Base-by-base conservation (phyloP, 192 early-diverging fungal species). In the Coemansia sp. region DNA sequence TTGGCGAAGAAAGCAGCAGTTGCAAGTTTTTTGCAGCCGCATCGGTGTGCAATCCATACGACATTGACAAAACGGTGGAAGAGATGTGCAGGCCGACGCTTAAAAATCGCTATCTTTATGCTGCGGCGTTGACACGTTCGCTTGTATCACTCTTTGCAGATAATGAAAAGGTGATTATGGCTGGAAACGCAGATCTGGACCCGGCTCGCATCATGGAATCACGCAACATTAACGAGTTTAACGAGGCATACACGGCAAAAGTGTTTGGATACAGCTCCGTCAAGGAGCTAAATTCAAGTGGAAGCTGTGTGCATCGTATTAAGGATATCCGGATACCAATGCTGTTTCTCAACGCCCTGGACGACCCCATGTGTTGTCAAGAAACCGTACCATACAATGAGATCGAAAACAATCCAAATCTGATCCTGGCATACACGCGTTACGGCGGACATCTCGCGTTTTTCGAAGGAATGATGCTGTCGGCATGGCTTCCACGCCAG, bases 371-470 rank as follows among this genome's bases (percentile, higher is more conserved):
- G 77, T 88, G 89, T 43, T 74, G 76, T 20, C 44, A 44, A 7
- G 82, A 90, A 62, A 86, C 86, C 7, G 86, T 95, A 9, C 97
- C 97, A 6, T 79, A 69, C 40, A 80, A 86, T 61, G 94, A 96
- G 65, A 86, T 89, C 46, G 75, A 78, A 60, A 73, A 65, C 19
- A 98, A 98, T 68, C 94, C 94, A 12, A 78, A 90, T 71, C 84
- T 93, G 19, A 51, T 96, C 1, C 75, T 97, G 45, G 95, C 91
- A 5, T 85, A 88, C 19, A 98, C 96, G 14, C 65, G 72, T 1
- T 79, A 85, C 22, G 96, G 96, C 59, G 96, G 96, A 4, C 96
- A 98, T 72, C 79, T 98, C 71, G 96, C 94, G 9, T 98, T 91
- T 89, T 86, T 85, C 44, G 69, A 78, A 38, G 71, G 71, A 19